These are phyloP conservation scores for Cucurbita argyrosperma DNA, from an alignment of 306 rosid species.

Conservation along the genomic window DNA sequence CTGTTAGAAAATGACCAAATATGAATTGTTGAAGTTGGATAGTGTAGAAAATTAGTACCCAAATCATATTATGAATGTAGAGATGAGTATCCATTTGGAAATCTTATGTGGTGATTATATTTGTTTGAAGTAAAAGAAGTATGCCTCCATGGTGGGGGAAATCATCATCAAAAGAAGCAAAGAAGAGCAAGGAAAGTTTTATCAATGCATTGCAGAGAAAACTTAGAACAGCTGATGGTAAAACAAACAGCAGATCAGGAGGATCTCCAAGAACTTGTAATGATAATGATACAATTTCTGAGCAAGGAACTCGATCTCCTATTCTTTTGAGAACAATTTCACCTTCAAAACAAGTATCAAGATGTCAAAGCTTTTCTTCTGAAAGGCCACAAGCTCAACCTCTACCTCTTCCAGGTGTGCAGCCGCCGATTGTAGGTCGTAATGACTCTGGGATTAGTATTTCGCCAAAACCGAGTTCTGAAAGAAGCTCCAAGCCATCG, in stretches of 20 bases:
- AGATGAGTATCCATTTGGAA: not conserved
- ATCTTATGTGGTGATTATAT: not conserved
- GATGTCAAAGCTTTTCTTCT: conserved; percentile 80
- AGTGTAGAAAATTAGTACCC: not conserved
- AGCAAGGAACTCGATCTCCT: conserved; percentile 61
- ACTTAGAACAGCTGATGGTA: conserved; percentile 56
- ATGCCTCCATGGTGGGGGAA: conserved; percentile 93
- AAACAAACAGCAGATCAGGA: conserved; percentile 41
- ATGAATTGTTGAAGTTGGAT: not conserved
- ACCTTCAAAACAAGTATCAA: conserved; percentile 67
- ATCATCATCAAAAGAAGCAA: conserved; percentile 66
- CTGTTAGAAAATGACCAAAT: not conserved
- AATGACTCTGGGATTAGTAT: conserved; percentile 54
- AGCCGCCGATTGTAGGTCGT: conserved; percentile 41
- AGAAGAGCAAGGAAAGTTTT: conserved; percentile 61
- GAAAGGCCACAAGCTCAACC: conserved; percentile 85
- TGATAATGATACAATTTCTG: conserved; percentile 68
- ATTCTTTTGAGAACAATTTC: conserved; percentile 53
- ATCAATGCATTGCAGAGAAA: conserved; percentile 57
- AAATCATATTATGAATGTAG: not conserved
- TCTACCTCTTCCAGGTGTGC: conserved; percentile 71
- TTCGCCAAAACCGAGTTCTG: conserved; percentile 35
- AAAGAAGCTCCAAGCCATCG: conserved; percentile 38
- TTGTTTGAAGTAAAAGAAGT: not conserved
- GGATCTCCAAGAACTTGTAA: conserved; percentile 37